Conservation (phyloP, 805 yeast genomes). For the Yamadazyma paraphyllophila region DNA sequence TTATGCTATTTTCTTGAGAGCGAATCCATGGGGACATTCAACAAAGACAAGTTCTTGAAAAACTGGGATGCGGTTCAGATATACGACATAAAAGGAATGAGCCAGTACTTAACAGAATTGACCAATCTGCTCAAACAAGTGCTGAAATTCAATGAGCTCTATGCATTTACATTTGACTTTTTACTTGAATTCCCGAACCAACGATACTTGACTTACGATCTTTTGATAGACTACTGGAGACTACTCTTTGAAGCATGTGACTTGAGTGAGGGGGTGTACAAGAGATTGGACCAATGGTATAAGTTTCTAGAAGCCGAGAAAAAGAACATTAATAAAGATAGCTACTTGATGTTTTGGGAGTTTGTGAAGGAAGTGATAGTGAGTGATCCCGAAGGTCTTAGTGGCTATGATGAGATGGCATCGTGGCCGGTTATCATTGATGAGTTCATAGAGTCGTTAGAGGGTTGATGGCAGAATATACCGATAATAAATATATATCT, state of each 20-base stretch:
- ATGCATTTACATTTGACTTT: constrained; percentile 69
- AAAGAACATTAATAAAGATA: constrained; percentile 61
- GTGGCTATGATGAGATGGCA: constrained; percentile 69
- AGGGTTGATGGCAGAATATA: background rate
- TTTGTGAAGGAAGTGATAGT: constrained; percentile 52
- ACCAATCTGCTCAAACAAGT: constrained; percentile 11
- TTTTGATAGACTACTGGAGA: constrained; percentile 76
- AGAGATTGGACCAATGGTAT: constrained; percentile 55
- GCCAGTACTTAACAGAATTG: constrained; percentile 16
- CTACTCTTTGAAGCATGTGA: constrained; percentile 47
- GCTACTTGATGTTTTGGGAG: constrained; percentile 80
- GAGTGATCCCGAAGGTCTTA: constrained; percentile 48
- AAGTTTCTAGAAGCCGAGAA: constrained; percentile 49
- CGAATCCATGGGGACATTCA: constrained; percentile 64
- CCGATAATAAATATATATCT: too few species aligned
- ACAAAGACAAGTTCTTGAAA: constrained; percentile 45
- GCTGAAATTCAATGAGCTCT: constrained; percentile 53
- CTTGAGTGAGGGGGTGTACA: constrained; percentile 10
- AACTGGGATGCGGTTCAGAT: constrained; percentile 52
- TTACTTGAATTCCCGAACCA: constrained; percentile 56
- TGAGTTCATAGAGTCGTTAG: constrained; percentile 61
- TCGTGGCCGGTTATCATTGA: constrained; percentile 94
- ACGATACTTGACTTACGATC: constrained; percentile 53
- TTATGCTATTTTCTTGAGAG: constrained; percentile 68
- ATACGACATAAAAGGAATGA: constrained; percentile 48